Evolutionary conservation across 345 rosid species (phyloP).

Genomic region (Capsella bursapastoris): DNA sequence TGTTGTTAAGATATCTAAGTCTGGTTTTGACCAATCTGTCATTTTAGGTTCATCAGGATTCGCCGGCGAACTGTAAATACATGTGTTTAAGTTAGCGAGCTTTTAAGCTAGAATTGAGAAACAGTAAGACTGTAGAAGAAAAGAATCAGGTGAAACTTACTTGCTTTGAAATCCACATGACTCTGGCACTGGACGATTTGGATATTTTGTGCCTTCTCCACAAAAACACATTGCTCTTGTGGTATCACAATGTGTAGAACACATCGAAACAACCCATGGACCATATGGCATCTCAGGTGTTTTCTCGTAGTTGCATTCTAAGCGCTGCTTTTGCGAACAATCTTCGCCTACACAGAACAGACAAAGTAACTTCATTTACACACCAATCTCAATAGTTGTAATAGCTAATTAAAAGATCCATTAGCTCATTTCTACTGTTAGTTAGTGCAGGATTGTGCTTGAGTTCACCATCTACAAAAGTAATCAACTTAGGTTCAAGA

Average conservation of each 20-base stretch:
- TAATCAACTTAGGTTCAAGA: constrained; percentile 7
- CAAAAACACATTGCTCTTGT: constrained; percentile 96
- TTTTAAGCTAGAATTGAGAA: constrained; percentile 26
- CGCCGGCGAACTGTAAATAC: constrained; percentile 60
- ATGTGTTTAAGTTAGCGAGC: constrained; percentile 14
- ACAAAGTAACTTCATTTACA: constrained; percentile 6
- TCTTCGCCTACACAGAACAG: constrained; percentile 64
- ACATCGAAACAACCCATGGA: constrained; percentile 88
- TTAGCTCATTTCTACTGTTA: neutral
- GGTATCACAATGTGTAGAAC: constrained; percentile 84
- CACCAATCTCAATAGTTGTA: constrained; percentile 27
- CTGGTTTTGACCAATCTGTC: constrained; percentile 83
- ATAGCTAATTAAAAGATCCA: neutral
- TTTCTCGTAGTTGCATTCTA: constrained; percentile 75
- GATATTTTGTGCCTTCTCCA: constrained; percentile 97
- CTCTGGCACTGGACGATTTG: constrained; percentile 91
- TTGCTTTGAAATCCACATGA: constrained; percentile 78
- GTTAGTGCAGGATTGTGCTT: constrained; percentile 13
- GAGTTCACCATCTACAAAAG: constrained; percentile 7
- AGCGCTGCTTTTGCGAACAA: constrained; percentile 65
- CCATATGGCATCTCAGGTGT: constrained; percentile 83
- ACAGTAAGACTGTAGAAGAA: neutral
- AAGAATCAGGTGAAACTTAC: constrained; percentile 52
- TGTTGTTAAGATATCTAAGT: constrained; percentile 72
- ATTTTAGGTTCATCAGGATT: constrained; percentile 65